Base-by-base conservation (phyloP, 2,329 filamentous ascomycete species). In the Aspergillus clavatus region DNA sequence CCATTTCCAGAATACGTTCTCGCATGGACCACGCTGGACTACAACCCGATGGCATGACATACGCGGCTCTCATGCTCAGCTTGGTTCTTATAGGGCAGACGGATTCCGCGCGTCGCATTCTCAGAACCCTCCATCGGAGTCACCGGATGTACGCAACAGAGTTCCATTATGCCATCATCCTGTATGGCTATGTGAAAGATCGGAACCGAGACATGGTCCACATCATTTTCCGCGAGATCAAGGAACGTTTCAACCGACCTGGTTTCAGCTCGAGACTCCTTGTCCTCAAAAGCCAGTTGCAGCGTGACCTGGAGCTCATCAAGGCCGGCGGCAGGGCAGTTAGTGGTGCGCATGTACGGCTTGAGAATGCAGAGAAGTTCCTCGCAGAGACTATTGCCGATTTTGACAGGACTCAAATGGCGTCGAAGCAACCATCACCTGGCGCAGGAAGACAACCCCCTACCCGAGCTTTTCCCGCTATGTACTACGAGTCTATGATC, bases 41-140 rank as follows among this genome's bases (percentile, higher is more conserved):
- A 24, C 63, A 67, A 23, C 70, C 76, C 7, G 76, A 85, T 56
- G 68, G 63, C 3, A 72, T 76, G 61, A 83, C 82, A 1, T 84
- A 83, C 58, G 75, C 73, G 37, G 77, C 80, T 39, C 62, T 85
- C 31, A 82, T 86, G 73, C 74, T 79, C 43, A 72, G 73, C 22
- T 63, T 86, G 39, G 68, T 73, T 7, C 66, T 77, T 45, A 63
- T 75, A 38, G 71, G 73, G 40, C 74, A 77, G 51, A 75, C 81
- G 5, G 69, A 76, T 49, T 71, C 74, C 38, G 82, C 83, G 3
- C 75, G 72, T 46, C 72, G 72, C 38, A 75, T 86, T 38, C 59
- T 73, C 14, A 55, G 63, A 41, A 58, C 56, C 6, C 61, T 73
- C 43, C 68, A 72, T 45, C 55, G 63, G 46, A 66, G 61, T 43